These are phyloP conservation scores for Aspergillus sclerotialis DNA, from an alignment of 2,329 filamentous ascomycete species.

Conservation along the genomic window DNA sequence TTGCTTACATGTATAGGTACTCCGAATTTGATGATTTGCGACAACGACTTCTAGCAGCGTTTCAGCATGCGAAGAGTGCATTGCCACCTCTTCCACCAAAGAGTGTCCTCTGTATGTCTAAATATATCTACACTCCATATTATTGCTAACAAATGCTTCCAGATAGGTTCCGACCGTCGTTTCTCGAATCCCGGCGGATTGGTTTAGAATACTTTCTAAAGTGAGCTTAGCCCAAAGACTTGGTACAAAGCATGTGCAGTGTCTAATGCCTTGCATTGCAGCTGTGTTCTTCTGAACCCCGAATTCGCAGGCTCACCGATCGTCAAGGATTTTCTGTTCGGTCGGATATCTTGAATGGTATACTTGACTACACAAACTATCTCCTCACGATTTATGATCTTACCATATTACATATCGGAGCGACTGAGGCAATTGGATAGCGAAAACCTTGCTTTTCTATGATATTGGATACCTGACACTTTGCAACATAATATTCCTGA, in stretches of 20 bases:
- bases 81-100: conserved; percentile 88
- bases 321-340: conserved; percentile 82
- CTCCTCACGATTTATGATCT: background rate
- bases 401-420: background rate
- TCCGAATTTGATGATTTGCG: conserved; percentile 89
- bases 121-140: background rate
- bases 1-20: conserved; percentile 50
- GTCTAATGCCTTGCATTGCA: conserved; percentile 29
- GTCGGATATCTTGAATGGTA: conserved; percentile 19
- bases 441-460: background rate
- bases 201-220: conserved; percentile 91
- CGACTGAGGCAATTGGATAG: background rate
- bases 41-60: conserved; percentile 64
- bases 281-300: conserved; percentile 84
- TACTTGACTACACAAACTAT: background rate
- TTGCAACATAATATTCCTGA: background rate
- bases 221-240: conserved; percentile 45
- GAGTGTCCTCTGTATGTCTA: conserved; percentile 68
- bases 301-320: conserved; percentile 90
- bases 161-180: conserved; percentile 68
- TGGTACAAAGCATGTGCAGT: background rate
- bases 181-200: conserved; percentile 74
- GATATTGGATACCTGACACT: background rate
- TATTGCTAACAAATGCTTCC: conserved; percentile 8
- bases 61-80: conserved; percentile 76